Conservation (phyloP, 805 yeast species). For the Metschnikowia lachancei region DNA sequence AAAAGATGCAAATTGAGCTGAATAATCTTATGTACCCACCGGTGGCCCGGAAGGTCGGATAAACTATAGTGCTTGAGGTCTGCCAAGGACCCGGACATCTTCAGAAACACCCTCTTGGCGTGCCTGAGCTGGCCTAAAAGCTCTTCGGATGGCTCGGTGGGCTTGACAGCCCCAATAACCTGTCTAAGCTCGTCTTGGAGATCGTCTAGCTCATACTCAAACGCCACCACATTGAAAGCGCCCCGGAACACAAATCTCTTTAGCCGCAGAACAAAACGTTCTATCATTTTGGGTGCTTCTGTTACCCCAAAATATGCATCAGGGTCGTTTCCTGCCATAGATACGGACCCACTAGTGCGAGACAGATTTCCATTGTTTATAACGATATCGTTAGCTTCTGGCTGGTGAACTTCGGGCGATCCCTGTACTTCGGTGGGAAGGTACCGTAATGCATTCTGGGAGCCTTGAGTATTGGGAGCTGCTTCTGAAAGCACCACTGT, state of each 20-base stretch:
- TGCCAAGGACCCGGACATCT: not conserved
- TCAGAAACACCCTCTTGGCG: not conserved
- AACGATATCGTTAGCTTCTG: too few species aligned
- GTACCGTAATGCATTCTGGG: not conserved
- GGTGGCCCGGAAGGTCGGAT: not conserved
- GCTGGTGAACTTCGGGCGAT: too few species aligned
- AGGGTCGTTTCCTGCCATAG: too few species aligned
- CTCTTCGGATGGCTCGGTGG: not conserved
- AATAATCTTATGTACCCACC: not conserved
- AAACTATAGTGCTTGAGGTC: not conserved
- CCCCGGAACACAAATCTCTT: not conserved
- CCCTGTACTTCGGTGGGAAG: not conserved
- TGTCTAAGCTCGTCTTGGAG: not conserved
- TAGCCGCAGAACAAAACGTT: too few species aligned
- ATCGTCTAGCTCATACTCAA: not conserved
- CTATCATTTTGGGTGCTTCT: not conserved
- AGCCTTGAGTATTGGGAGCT: not conserved
- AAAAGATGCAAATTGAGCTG: not conserved
- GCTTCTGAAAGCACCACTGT: not conserved
- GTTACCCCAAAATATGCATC: not conserved
- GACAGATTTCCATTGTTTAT: too few species aligned
- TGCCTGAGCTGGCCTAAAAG: not conserved
- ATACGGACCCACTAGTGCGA: too few species aligned
- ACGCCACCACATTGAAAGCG: not conserved
- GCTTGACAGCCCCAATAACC: not conserved